phyloP scores from a whole-genome alignment of 1,139 yeast species.

The Arxiozyma slooffiae region DNA sequence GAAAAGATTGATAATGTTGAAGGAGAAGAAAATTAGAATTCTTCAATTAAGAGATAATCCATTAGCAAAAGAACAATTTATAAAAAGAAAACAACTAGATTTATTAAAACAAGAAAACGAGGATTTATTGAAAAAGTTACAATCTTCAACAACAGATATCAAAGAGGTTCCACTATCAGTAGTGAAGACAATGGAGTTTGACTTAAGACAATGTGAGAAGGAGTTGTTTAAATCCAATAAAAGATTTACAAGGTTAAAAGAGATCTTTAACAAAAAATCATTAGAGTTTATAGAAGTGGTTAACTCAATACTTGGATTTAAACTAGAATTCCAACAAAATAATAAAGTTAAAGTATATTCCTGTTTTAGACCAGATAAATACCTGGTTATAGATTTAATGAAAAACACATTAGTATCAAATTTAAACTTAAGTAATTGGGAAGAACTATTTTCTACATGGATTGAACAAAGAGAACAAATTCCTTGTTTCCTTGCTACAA shows the following conservation, averaged over 20 bases:
- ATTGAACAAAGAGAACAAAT: slow-evolving; percentile 59
- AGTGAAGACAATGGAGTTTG: slow-evolving; percentile 54
- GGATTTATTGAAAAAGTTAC: slow-evolving; percentile 34
- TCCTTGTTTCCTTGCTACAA: slow-evolving; percentile 71
- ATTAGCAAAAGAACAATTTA: slow-evolving; percentile 49
- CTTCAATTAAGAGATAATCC: slow-evolving; percentile 64
- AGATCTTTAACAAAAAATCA: slow-evolving; percentile 62
- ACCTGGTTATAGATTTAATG: slow-evolving; percentile 29
- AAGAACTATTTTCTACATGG: slow-evolving; percentile 56
- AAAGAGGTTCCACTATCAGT: slow-evolving; percentile 50
- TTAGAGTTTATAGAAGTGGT: slow-evolving; percentile 62
- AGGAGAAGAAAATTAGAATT: slow-evolving; percentile 40
- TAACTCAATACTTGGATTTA: slow-evolving; percentile 61
- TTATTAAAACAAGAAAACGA: slow-evolving; percentile 51
- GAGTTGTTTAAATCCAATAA: slow-evolving; percentile 48
- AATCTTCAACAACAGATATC: slow-evolving; percentile 6
- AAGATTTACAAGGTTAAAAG: slow-evolving; percentile 48
- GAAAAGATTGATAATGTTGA: slow-evolving; percentile 27
- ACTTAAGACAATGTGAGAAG: slow-evolving; percentile 40
- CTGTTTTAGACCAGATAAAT: slow-evolving; percentile 36
- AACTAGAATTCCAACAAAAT: slow-evolving; percentile 59
- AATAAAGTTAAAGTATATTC: slow-evolving; percentile 60
- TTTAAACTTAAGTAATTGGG: slow-evolving; percentile 34
- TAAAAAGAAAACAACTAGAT: slow-evolving; percentile 47
- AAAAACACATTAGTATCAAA: slow-evolving; percentile 30